Conservation (phyloP, 805 yeast genomes). For the Ogataea methylovora region DNA sequence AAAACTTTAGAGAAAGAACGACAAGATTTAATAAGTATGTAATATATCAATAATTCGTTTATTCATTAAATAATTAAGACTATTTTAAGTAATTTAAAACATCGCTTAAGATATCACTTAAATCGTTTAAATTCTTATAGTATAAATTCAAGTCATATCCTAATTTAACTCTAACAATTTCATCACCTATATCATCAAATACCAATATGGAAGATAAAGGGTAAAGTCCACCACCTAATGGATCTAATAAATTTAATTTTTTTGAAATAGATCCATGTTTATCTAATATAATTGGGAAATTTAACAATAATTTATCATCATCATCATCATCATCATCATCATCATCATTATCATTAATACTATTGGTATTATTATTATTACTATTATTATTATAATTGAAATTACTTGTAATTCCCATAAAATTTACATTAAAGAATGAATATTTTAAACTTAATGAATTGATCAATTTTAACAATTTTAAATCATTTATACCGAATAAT, state of each 20-base stretch:
- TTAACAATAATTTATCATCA: too few relatives aligned
- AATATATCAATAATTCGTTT: background rate
- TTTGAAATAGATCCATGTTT: conserved; percentile 18
- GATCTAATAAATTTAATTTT: conserved; percentile 18
- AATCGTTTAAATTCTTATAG: conserved; percentile 7
- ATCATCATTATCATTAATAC: too few relatives aligned
- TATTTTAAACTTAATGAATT: too few relatives aligned
- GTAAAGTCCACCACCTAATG: conserved; percentile 28
- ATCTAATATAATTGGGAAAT: conserved; percentile 24
- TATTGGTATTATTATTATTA: too few relatives aligned
- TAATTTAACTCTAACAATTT: conserved; percentile 14
- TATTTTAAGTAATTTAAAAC: conserved; percentile 8
- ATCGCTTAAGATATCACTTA: conserved; percentile 6
- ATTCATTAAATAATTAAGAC: background rate
- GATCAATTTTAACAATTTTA: too few relatives aligned
- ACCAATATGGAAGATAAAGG: conserved; percentile 23
- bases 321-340: too few relatives aligned
- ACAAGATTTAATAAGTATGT: conserved; percentile 10
- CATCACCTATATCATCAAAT: conserved; percentile 16
- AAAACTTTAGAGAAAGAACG: conserved; percentile 23
- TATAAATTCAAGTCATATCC: conserved; percentile 18
- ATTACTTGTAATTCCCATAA: too few relatives aligned
- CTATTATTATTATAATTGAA: too few relatives aligned
- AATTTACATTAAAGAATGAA: too few relatives aligned
- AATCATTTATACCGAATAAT: too few relatives aligned